phyloP scores from a whole-genome alignment of 352 stramenopile species.

The Globisporangium rhizosaccharum region DNA sequence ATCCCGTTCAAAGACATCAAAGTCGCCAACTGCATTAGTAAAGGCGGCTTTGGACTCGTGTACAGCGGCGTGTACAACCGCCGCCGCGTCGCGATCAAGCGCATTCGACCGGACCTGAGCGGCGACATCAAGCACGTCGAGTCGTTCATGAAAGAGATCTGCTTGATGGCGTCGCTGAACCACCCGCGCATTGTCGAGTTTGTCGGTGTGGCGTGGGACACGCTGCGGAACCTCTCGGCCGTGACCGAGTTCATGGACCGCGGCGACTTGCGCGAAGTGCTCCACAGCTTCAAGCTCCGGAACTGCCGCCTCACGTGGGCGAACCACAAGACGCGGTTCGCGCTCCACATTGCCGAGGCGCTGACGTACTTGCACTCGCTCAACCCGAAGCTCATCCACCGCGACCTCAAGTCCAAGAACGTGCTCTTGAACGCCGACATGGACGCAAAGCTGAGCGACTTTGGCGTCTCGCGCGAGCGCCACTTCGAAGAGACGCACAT shows the following conservation, averaged over 20 bases:
- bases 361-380: slow-evolving; percentile 67
- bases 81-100: slow-evolving; percentile 61
- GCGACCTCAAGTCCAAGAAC: slow-evolving; percentile 28
- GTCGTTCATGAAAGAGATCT: slow-evolving; percentile 65
- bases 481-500: slow-evolving; percentile 61
- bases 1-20: slow-evolving; percentile 61
- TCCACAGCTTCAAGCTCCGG: slow-evolving; percentile 40
- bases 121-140: slow-evolving; percentile 52
- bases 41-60: slow-evolving; percentile 57
- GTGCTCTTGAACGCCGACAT: slow-evolving; percentile 36
- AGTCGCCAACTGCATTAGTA: slow-evolving; percentile 53
- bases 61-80: slow-evolving; percentile 60
- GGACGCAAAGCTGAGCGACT: slow-evolving; percentile 75
- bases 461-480: slow-evolving; percentile 59
- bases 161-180: slow-evolving; percentile 45
- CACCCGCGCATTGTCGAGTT: slow-evolving; percentile 67
- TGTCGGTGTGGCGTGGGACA: slow-evolving; percentile 61
- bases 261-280: slow-evolving; percentile 56
- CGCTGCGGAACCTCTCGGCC: slow-evolving; percentile 40
- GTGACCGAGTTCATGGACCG: slow-evolving; percentile 76
- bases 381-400: slow-evolving; percentile 40
- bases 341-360: slow-evolving; percentile 49
- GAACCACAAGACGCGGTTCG: slow-evolving; percentile 46
- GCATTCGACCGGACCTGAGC: slow-evolving; percentile 42
- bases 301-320: slow-evolving; percentile 42